phyloP scores from a whole-genome alignment of 805 yeast species.

The Candida arabinofermentans region DNA sequence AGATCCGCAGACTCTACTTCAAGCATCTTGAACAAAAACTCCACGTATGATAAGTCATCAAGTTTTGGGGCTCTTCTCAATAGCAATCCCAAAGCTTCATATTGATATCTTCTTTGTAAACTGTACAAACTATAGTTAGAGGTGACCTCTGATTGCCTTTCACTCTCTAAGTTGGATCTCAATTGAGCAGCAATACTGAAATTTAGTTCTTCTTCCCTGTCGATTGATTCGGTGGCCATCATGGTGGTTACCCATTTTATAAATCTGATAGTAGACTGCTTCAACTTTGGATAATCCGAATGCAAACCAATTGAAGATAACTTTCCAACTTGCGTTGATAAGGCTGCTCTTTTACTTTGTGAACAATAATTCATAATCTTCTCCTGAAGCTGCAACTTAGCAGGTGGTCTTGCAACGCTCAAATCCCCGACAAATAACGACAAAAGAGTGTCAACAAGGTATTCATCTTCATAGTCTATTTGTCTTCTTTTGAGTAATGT shows the following conservation, averaged over 20 bases:
- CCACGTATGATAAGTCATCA: constrained; percentile 47
- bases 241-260: constrained; percentile 53
- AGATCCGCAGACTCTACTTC: constrained; percentile 60
- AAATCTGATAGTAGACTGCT: constrained; percentile 56
- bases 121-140: constrained; percentile 25
- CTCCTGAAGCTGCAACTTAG: constrained; percentile 48
- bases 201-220: constrained; percentile 31
- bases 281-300: constrained; percentile 48
- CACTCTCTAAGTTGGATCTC: constrained; percentile 39
- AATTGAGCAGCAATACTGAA: constrained; percentile 47
- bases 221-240: constrained; percentile 11
- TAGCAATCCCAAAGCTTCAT: constrained; percentile 74
- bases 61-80: constrained; percentile 43
- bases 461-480: constrained; percentile 48
- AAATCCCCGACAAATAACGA: constrained; percentile 49
- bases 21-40: constrained; percentile 68
- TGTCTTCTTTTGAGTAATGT: constrained; percentile 45
- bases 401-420: constrained; percentile 45
- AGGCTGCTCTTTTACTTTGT: constrained; percentile 51
- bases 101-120: constrained; percentile 57
- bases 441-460: constrained; percentile 41
- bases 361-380: constrained; percentile 46
- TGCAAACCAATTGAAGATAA: constrained; percentile 59
- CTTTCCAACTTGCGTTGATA: constrained; percentile 36
- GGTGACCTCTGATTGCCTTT: constrained; percentile 33